Conservation (phyloP, 768 basidiomycete species). For the Leucosporidium scottii region DNA sequence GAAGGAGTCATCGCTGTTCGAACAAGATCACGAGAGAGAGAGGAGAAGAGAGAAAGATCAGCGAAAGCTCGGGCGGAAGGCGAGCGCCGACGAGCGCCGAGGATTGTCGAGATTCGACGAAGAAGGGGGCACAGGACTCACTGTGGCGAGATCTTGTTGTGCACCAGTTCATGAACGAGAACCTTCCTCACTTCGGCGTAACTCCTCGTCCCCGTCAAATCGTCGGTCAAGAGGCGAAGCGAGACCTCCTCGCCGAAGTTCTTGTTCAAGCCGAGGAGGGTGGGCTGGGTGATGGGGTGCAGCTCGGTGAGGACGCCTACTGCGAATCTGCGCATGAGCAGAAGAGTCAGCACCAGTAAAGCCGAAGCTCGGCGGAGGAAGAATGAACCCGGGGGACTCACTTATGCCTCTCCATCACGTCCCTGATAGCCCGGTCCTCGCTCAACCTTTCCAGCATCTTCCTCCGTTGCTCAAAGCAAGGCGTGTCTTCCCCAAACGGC, state of each 20-base stretch:
- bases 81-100: not conserved
- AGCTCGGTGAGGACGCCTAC: slow-evolving; percentile 15
- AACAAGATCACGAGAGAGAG: not conserved
- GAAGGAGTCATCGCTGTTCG: slow-evolving; percentile 23
- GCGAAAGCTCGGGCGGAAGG: not conserved
- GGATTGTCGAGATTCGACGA: too few species aligned
- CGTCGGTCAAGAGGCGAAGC: slow-evolving; percentile 32
- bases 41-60: not conserved
- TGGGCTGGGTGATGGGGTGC: slow-evolving; percentile 26
- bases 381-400: slow-evolving; percentile 4
- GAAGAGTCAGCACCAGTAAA: not conserved
- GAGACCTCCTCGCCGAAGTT: slow-evolving; percentile 32
- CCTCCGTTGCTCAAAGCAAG: slow-evolving; percentile 5
- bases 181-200: slow-evolving; percentile 33
- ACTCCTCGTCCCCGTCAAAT: slow-evolving; percentile 20
- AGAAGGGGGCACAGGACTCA: not conserved
- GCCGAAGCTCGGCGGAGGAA: slow-evolving; percentile 5
- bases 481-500: slow-evolving; percentile 27
- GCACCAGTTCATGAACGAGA: slow-evolving; percentile 33
- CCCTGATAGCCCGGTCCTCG: slow-evolving; percentile 15
- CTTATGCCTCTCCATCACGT: slow-evolving; percentile 24
- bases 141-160: slow-evolving; percentile 28
- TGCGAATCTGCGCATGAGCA: not conserved
- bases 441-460: slow-evolving; percentile 24
- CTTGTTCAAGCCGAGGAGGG: slow-evolving; percentile 36